Conservation (phyloP, 2,329 filamentous ascomycete species). For the Tetracladium maxilliforme region DNA sequence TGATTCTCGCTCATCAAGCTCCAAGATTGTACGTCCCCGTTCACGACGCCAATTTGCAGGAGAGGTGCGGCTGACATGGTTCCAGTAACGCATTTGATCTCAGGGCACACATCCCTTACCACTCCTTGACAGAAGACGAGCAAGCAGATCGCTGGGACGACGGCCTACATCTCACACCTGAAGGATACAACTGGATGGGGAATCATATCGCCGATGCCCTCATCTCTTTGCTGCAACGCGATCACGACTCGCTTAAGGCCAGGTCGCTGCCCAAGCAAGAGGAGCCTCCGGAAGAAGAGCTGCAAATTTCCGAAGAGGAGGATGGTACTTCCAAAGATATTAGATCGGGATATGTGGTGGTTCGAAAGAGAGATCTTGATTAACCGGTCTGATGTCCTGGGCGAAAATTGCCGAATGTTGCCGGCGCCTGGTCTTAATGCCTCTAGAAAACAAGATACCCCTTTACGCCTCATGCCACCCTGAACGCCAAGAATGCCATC, state of each 20-base stretch:
- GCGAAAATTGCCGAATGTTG: too few species aligned
- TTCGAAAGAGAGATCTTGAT: too few species aligned
- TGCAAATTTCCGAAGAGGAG: too few species aligned
- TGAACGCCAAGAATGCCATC: too few species aligned
- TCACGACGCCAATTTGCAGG: background rate
- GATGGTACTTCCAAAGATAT: too few species aligned
- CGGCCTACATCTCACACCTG: slow-evolving; percentile 38
- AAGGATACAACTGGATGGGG: slow-evolving; percentile 49
- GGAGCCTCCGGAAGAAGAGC: too few species aligned
- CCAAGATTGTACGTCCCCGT: slow-evolving; percentile 33
- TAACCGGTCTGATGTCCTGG: too few species aligned
- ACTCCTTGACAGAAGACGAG: slow-evolving; percentile 27
- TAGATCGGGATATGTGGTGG: too few species aligned
- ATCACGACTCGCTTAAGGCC: too few species aligned
- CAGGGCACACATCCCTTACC: slow-evolving; percentile 35
- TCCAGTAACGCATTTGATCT: slow-evolving; percentile 42
- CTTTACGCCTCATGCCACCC: slow-evolving; percentile 14
- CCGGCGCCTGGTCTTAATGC: too few species aligned
- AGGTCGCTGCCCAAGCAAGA: too few species aligned
- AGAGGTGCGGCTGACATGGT: slow-evolving; percentile 1
- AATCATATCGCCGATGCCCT: slow-evolving; percentile 36
- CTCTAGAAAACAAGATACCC: slow-evolving; percentile 1
- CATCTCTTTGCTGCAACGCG: too few species aligned
- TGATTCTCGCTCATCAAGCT: slow-evolving; percentile 32
- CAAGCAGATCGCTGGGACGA: slow-evolving; percentile 43